A percentile compares a stretch with the other conserved stretches of the same genome.
Conservation (phyloP, 257 asterid species). For the Euphrasia confusa region DNA sequence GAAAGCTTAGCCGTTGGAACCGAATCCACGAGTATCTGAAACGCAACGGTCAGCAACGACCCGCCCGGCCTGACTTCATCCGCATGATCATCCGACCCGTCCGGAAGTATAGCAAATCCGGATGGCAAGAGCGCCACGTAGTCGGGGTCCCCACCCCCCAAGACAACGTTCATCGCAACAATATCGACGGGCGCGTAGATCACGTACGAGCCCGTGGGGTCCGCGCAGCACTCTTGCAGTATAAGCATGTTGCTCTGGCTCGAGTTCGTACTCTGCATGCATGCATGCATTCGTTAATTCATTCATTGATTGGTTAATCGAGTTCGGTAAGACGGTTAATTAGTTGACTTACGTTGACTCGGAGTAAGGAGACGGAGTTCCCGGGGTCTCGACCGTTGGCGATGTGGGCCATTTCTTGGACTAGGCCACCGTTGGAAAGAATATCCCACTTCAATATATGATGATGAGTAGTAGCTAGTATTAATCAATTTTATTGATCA, state of each 20-base stretch:
- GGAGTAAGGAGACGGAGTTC: constrained; percentile 41
- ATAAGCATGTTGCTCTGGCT: constrained; percentile 52
- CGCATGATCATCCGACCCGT: constrained; percentile 28
- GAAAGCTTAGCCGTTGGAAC: constrained; percentile 57
- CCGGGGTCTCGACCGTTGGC: constrained; percentile 56
- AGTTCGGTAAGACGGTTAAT: no score
- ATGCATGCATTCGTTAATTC: not conserved
- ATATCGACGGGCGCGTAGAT: constrained; percentile 47
- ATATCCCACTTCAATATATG: constrained; percentile 43
- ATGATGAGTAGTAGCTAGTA: no score
- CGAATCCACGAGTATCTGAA: constrained; percentile 54
- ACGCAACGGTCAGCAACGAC: constrained; percentile 46
- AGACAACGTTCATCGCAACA: constrained; percentile 44
- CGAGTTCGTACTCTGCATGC: constrained; percentile 41
- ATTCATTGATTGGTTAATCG: no score
- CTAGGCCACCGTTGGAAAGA: constrained; percentile 45
- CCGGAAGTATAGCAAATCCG: constrained; percentile 58
- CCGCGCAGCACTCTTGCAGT: constrained; percentile 45
- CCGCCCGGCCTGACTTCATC: constrained; percentile 35
- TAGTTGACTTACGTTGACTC: constrained; percentile 44
- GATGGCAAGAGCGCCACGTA: constrained; percentile 55
- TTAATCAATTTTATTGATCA: no score
- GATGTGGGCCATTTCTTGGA: constrained; percentile 57
- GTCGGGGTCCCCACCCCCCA: constrained; percentile 50
- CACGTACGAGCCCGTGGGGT: constrained; percentile 44